phyloP scores from a whole-genome alignment of 495 filamentous ascomycete species.

The Penicillium psychrofluorescens region DNA sequence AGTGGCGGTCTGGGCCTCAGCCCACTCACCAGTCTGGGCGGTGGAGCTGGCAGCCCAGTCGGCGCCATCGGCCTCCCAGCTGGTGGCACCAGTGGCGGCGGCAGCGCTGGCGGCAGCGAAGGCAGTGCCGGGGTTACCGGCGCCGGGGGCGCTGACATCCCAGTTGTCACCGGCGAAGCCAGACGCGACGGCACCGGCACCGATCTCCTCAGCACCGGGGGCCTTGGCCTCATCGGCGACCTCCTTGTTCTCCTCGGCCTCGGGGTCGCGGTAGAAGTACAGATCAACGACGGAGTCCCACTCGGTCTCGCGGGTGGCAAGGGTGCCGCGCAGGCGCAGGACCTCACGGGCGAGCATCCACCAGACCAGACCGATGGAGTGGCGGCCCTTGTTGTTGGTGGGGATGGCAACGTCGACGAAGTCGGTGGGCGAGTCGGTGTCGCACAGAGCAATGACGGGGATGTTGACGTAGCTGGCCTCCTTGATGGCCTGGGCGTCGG shows the following conservation, averaged over 20 bases:
- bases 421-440: conserved; percentile 98
- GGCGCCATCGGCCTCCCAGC: conserved; percentile 75
- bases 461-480: conserved; percentile 99
- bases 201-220: conserved; percentile 78
- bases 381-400: conserved; percentile 99
- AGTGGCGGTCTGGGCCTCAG: conserved; percentile 42
- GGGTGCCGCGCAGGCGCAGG: conserved; percentile 92
- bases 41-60: conserved; percentile 63
- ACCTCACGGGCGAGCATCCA: conserved; percentile 99
- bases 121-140: conserved; percentile 50
- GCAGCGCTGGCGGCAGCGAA: conserved; percentile 52
- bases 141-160: conserved; percentile 50
- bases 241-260: conserved; percentile 97
- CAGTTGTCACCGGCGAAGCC: conserved; percentile 64
- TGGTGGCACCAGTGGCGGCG: conserved; percentile 49
- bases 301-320: conserved; percentile 85
- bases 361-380: conserved; percentile 97
- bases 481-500: conserved; percentile 99
- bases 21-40: conserved; percentile 60
- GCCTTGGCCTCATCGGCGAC: conserved; percentile 58
- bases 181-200: conserved; percentile 66
- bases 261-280: conserved; percentile 99
- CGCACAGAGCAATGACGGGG: conserved; percentile 96
- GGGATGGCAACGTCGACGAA: conserved; percentile 99
- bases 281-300: conserved; percentile 99